Evolutionary conservation across 331 rosid genomes (phyloP).

Genomic region (Malus hybrid): DNA sequence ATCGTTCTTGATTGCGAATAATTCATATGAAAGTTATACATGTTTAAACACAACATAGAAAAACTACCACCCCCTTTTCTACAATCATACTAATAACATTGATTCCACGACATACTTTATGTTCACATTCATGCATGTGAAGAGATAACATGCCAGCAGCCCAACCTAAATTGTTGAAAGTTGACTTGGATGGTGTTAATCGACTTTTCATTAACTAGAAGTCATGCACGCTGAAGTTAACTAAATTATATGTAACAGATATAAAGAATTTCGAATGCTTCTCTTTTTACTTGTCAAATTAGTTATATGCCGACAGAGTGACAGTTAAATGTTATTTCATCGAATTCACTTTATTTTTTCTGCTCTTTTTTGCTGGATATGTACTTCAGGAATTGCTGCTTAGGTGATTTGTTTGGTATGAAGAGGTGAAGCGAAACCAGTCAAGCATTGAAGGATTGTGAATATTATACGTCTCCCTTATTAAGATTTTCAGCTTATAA

Average conservation of each 20-base stretch:
- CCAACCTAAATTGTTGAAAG: neutral
- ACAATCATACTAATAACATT: neutral
- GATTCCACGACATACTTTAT: neutral
- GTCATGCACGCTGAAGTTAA: neutral
- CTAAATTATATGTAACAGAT: neutral
- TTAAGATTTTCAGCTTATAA: slow-evolving; percentile 48
- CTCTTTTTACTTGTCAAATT: neutral
- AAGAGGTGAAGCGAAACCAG: slow-evolving; percentile 48
- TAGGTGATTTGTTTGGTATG: slow-evolving; percentile 61
- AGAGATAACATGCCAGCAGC: neutral
- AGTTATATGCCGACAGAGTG: neutral
- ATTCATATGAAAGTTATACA: neutral
- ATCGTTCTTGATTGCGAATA: neutral
- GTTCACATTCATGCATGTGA: neutral
- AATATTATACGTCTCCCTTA: slow-evolving; percentile 49
- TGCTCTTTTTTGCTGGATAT: neutral
- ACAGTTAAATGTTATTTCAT: neutral
- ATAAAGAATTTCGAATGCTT: neutral
- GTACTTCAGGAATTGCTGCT: slow-evolving; percentile 76
- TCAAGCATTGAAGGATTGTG: slow-evolving; percentile 53
- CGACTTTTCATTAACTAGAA: neutral
- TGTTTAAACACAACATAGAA: neutral
- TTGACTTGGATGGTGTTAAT: neutral
- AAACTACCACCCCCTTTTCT: neutral
- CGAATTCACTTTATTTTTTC: neutral